phyloP scores from a whole-genome alignment of 176 grass and related monocot species.

The Hordeum marinum region DNA sequence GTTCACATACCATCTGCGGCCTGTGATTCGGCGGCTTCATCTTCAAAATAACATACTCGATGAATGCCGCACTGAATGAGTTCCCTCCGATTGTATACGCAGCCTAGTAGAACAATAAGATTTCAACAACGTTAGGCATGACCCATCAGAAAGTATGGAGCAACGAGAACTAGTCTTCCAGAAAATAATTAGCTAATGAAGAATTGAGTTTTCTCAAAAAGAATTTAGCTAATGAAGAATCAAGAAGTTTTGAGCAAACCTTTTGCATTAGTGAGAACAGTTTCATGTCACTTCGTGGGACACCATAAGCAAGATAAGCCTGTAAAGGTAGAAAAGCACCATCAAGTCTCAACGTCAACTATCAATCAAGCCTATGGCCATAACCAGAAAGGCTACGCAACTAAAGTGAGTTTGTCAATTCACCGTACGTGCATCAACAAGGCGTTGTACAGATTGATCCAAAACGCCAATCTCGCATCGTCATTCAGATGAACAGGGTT shows the following conservation, averaged over 20 bases:
- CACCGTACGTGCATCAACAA: slow-evolving; percentile 86
- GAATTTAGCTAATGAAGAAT: neutral
- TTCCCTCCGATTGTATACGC: slow-evolving; percentile 84
- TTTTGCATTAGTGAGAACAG: slow-evolving; percentile 92
- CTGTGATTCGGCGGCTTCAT: slow-evolving; percentile 81
- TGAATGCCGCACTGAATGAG: slow-evolving; percentile 86
- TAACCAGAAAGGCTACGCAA: slow-evolving; percentile 11
- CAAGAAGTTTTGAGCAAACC: slow-evolving; percentile 37
- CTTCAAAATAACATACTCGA: slow-evolving; percentile 88
- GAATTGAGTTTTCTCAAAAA: too few relatives aligned
- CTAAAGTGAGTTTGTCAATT: neutral
- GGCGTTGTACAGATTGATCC: slow-evolving; percentile 96
- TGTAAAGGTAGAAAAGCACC: neutral
- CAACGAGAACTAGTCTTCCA: too few relatives aligned
- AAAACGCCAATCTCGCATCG: slow-evolving; percentile 80
- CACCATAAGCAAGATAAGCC: slow-evolving; percentile 98
- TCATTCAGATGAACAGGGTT: slow-evolving; percentile 66
- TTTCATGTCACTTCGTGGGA: slow-evolving; percentile 85
- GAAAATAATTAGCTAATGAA: too few relatives aligned
- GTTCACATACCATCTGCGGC: slow-evolving; percentile 70
- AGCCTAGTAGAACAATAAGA: slow-evolving; percentile 37
- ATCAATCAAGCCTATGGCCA: neutral
- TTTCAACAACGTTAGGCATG: neutral
- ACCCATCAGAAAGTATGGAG: neutral
- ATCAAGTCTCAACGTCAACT: neutral